Evolutionary conservation across 805 yeast species (phyloP), one percentile per base, ranked within the genome.

Genomic region (Tetrapisispora fleetii): DNA sequence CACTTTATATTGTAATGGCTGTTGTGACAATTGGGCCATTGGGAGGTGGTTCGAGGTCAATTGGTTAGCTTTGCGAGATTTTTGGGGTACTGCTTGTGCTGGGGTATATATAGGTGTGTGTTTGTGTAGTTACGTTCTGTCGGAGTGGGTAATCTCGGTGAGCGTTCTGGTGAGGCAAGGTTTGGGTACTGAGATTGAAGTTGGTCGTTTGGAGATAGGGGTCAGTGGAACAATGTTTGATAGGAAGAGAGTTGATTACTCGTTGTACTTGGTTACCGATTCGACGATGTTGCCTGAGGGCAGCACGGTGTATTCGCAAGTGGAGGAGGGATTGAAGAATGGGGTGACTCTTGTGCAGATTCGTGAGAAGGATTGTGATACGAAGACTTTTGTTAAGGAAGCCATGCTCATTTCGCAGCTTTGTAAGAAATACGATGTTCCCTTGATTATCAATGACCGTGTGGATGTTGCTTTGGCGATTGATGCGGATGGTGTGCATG

Each of bases 401-500:
- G 96, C 95, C 0, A 40, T 57, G 19, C 64, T 67, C 37, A 76
- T 89, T 19, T 87, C 83, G 53, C 68, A 70, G 45, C 54, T 89
- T 43, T 86, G 96, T 35, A 67, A 70, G 36, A 60, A 67, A 27
- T 76, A 72, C 38, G 74, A 76, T 0, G 79, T 90, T 8, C 96
- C 96, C 0, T 69, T 89, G 54, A 77, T 89, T 33, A 88, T 89
- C 59, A 87, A 89, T 56, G 96, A 89, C 59, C 69, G 96, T 46
- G 75, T 87, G 2, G 97, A 89, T 60, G 87, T 90, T 13, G 96
- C 96, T 0, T 67, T 90, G 40, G 96, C 96, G 0, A 73, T 87
- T 48, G 93, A 77, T 55, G 95, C 95, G 2, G 96, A 87, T 53
- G 95, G 95, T 35, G 83, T 90, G 9, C 97, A 89, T 68, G 86